Evolutionary conservation across 1,284 basidiomycete genomes (phyloP).

Genomic region (Boletus hoseneyae): DNA sequence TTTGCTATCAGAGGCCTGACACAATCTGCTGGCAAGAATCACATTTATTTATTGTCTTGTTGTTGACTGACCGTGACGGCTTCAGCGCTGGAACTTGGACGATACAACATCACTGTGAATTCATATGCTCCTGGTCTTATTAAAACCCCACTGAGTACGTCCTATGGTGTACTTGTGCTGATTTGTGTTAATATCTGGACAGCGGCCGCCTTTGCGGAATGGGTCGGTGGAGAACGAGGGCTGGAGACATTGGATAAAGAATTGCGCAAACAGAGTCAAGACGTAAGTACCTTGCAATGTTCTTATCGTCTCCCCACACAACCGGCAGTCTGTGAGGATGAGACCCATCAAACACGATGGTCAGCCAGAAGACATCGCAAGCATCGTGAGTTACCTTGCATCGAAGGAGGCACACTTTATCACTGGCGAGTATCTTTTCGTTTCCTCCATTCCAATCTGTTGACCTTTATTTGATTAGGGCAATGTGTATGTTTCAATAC

Average conservation of each 20-base stretch:
- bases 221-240: neutral
- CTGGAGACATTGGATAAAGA: constrained; percentile 5
- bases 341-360: constrained; percentile 10
- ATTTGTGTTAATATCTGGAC: neutral
- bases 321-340: neutral
- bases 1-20: constrained; percentile 33
- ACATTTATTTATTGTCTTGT: neutral
- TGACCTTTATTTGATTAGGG: constrained; percentile 6
- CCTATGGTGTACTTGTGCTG: neutral
- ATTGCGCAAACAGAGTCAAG: neutral
- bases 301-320: too few relatives aligned
- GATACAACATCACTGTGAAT: constrained; percentile 26
- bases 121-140: constrained; percentile 24
- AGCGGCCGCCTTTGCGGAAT: neutral
- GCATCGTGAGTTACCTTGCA: constrained; percentile 26
- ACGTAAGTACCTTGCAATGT: constrained; percentile 1
- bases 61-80: neutral
- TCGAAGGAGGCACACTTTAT: constrained; percentile 27
- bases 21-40: constrained; percentile 19
- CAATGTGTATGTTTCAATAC: constrained; percentile 20
- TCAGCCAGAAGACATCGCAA: constrained; percentile 25
- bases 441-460: neutral
- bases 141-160: constrained; percentile 21
- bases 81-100: constrained; percentile 33
- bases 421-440: constrained; percentile 16